Conservation (phyloP, 345 rosid species). For the Lepidium sativum region DNA sequence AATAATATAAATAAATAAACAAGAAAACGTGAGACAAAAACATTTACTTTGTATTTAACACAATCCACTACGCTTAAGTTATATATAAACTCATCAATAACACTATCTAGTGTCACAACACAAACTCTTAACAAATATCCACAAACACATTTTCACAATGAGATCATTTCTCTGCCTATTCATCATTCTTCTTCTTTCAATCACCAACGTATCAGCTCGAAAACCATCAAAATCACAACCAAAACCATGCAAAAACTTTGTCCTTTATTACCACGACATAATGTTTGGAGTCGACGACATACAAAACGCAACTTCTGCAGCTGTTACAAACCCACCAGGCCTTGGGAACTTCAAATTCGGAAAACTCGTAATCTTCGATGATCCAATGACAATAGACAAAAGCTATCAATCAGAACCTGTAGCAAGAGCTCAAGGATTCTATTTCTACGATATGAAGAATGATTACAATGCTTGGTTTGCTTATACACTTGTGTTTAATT, state of each 20-base stretch:
- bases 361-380: constrained; percentile 46
- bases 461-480: constrained; percentile 44
- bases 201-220: constrained; percentile 12
- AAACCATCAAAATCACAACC: constrained; percentile 20
- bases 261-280: constrained; percentile 52
- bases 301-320: constrained; percentile 47
- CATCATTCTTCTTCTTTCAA: constrained; percentile 8
- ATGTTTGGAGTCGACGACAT: constrained; percentile 35
- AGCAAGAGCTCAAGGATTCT: constrained; percentile 59
- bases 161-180: constrained; percentile 8
- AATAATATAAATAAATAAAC: not conserved
- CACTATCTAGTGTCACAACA: not conserved
- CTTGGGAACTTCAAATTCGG: constrained; percentile 37
- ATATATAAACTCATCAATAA: constrained; percentile 18
- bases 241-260: constrained; percentile 46
- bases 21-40: not conserved
- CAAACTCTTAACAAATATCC: not conserved
- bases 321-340: constrained; percentile 25
- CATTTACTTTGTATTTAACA: not conserved
- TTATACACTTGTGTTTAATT: constrained; percentile 59
- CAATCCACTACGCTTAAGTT: not conserved
- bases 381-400: constrained; percentile 44
- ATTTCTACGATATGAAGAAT: constrained; percentile 50
- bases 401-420: constrained; percentile 34
- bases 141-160: not conserved